Evolutionary conservation across 192 early-diverging fungal genomes (phyloP).

Genomic region (Coemansia sp.): DNA sequence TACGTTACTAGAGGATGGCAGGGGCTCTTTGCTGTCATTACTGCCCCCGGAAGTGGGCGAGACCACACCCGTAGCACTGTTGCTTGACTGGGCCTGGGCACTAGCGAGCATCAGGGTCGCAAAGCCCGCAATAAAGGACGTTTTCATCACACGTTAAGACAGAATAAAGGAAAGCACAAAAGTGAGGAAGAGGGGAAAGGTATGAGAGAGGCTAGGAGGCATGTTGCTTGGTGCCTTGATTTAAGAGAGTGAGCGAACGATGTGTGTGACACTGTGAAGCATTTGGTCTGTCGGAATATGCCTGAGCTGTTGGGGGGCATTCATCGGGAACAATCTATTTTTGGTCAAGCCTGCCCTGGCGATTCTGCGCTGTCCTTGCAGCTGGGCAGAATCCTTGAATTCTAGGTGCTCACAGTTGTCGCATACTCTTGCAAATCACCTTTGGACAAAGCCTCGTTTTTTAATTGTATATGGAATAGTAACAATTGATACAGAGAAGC

Average conservation of each 20-base stretch:
- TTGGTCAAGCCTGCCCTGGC: not conserved
- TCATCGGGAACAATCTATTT: not conserved
- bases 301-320: not conserved
- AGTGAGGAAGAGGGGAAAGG: not conserved
- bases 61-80: not conserved
- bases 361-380: not conserved
- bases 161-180: not conserved
- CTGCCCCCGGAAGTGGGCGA: not conserved
- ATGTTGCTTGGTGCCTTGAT: not conserved
- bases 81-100: constrained; percentile 1
- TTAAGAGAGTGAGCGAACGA: not conserved
- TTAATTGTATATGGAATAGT: not conserved
- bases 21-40: not conserved
- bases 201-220: not conserved
- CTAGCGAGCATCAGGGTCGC: constrained; percentile 1
- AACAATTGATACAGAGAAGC: not conserved
- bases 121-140: not conserved
- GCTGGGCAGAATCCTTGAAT: not conserved
- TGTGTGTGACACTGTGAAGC: not conserved
- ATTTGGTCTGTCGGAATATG: not conserved
- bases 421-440: not conserved
- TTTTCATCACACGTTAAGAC: not conserved
- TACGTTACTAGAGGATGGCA: not conserved
- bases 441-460: not conserved
- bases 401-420: not conserved